These are phyloP conservation scores for Cenococcum geophilum DNA, from an alignment of 495 filamentous ascomycete genomes.

Conservation along the genomic window DNA sequence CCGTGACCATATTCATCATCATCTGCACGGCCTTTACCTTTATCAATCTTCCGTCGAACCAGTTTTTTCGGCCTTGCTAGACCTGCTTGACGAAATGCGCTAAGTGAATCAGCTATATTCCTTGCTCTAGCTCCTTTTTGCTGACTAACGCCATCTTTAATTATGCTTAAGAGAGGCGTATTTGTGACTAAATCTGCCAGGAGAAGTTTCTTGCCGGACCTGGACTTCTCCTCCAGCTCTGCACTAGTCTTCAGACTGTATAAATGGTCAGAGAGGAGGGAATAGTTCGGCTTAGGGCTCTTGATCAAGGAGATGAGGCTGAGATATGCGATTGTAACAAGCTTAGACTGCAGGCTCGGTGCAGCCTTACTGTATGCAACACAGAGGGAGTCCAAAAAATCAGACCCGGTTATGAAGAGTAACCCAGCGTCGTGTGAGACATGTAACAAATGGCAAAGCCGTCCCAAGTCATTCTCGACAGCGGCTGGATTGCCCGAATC, in stretches of 20 bases:
- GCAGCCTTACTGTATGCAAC: conserved; percentile 58
- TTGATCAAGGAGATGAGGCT: conserved; percentile 63
- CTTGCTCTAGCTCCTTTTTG: conserved; percentile 47
- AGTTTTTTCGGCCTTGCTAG: conserved; percentile 47
- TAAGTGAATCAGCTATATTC: conserved; percentile 52
- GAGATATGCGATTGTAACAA: conserved; percentile 67
- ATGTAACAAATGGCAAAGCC: conserved; percentile 47
- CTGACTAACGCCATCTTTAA: conserved; percentile 32
- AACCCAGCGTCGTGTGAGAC: conserved; percentile 47
- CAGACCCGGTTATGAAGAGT: conserved; percentile 75
- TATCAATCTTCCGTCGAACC: conserved; percentile 45
- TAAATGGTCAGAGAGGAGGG: conserved; percentile 69
- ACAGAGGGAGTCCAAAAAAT: conserved; percentile 71
- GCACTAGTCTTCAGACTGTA: conserved; percentile 69
- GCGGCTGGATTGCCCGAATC: conserved; percentile 39
- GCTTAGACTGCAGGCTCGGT: conserved; percentile 50
- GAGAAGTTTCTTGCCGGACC: conserved; percentile 46
- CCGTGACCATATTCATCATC: conserved; percentile 42
- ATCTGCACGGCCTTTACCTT: conserved; percentile 59
- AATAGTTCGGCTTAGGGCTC: conserved; percentile 58
- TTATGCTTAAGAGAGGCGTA: conserved; percentile 46
- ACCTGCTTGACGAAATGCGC: conserved; percentile 46
- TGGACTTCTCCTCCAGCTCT: conserved; percentile 35
- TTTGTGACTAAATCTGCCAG: conserved; percentile 58
- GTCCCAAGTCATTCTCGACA: conserved; percentile 44